phyloP scores from a whole-genome alignment of 768 basidiomycete species.

The Mycena polygramma region DNA sequence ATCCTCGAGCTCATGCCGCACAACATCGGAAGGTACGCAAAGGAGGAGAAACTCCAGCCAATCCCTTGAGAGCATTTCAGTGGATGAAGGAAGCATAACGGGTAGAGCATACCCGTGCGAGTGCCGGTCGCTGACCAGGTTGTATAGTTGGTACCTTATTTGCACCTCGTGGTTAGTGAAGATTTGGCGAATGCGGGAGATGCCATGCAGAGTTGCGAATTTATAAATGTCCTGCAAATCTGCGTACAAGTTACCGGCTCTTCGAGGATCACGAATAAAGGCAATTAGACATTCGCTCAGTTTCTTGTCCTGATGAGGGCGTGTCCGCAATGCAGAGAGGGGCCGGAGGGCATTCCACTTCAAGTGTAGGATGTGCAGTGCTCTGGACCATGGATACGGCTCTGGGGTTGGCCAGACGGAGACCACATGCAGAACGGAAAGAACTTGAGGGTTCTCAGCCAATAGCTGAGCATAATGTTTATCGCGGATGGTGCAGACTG shows the following conservation, averaged over 20 bases:
- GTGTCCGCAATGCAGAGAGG: neutral
- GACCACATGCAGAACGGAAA: neutral
- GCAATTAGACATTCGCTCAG: neutral
- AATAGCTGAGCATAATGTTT: neutral
- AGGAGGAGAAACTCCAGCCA: too few species aligned
- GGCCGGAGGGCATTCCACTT: conserved; percentile 9
- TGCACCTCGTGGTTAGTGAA: neutral
- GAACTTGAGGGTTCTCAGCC: neutral
- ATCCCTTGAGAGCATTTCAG: too few species aligned
- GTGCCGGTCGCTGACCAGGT: too few species aligned
- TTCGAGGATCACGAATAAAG: neutral
- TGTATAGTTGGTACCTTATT: neutral
- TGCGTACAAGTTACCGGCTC: neutral
- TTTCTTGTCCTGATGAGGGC: too few species aligned
- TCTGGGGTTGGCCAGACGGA: too few species aligned
- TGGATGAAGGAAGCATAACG: too few species aligned
- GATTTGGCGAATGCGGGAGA: conserved; percentile 3
- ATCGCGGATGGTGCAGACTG: too few species aligned
- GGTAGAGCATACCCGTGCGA: too few species aligned
- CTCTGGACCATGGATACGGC: neutral
- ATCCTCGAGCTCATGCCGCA: neutral
- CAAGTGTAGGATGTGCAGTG: neutral
- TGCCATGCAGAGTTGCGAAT: neutral
- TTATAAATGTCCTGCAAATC: too few species aligned
- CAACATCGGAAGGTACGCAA: neutral